Evolutionary conservation across 352 stramenopile genomes (phyloP), one percentile per base, ranked within the genome.

Genomic region (Phytopythium boreale): DNA sequence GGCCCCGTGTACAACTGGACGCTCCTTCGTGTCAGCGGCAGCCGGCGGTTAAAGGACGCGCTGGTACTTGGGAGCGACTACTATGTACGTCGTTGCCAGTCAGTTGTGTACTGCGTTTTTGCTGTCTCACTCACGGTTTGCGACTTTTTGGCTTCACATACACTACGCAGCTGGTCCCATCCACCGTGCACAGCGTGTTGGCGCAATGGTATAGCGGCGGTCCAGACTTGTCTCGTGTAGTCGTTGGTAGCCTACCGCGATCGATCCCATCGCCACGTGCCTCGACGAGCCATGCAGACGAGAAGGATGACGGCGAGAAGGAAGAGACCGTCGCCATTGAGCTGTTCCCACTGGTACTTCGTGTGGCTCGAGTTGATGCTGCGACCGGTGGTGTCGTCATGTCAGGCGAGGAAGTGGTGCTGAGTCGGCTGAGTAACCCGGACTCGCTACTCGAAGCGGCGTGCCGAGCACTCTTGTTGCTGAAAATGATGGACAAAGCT

Each of bases 1-100:
- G 82, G 83, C n/a, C 87, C 82, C 22, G 90, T 96, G 46, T 76
- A 82, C 22, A 96, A 93, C 34, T 96, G 85, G 87, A 76, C 61
- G 20, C 68, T 96, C 60, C 72, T 94, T 24, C 83, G 90, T 61
- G 77, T 79, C 67, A 92, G 84, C 57, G 87, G 87, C 26, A 87
- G 76, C 70, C 75, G 87, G 34, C 71, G 87, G 20, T 69, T 96
- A 2, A 93, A 92, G 53, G 74, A 92, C 9, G 82, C 88, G 26
- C 72, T 96, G 27, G 71, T 91, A 26, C 69, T 96, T 34, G 75
- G 75, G 3, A 71, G 71, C 37, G 85, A 94, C 74, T 93, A 91
- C 61, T 88, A 90, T 67, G 87, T 95, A 79, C 72, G 84, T 65
- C n/a, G 14, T 29, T n/a, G 15, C 49, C 9, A 4, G 22, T 36